Conservation (phyloP, 139 green algal species). For the Auxenochlorella protothecoides region DNA sequence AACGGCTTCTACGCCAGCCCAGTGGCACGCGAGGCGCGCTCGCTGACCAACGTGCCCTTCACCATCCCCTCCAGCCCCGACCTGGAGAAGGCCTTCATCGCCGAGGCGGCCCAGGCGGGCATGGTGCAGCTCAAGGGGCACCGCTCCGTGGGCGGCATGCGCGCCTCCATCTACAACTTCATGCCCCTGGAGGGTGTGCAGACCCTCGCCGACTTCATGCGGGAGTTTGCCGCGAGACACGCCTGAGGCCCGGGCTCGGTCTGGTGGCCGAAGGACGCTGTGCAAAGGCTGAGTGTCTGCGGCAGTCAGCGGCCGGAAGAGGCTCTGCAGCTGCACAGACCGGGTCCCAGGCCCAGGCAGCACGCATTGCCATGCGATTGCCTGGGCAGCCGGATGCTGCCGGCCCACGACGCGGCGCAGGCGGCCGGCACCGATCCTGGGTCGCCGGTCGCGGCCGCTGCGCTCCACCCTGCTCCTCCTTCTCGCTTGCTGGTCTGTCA, state of each 20-base stretch:
- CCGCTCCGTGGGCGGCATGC: conserved; percentile 94
- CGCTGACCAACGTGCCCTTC: conserved; percentile 98
- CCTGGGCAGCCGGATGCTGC: no score
- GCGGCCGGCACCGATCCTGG: no score
- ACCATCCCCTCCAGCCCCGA: conserved; percentile 81
- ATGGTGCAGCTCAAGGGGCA: conserved; percentile 92
- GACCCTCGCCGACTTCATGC: conserved; percentile 85
- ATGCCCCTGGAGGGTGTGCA: conserved; percentile 90
- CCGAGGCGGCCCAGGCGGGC: conserved; percentile 39
- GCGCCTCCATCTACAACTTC: conserved; percentile 98
- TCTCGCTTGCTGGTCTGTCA: no score
- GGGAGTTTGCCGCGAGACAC: conserved; percentile 60
- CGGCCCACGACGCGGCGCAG: no score
- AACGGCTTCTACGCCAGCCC: conserved; percentile 87
- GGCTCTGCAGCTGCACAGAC: no score
- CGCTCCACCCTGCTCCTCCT: no score
- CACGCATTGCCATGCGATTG: no score
- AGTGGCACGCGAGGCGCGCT: conserved; percentile 58
- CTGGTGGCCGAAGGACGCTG: no score
- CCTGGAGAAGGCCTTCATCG: conserved; percentile 75
- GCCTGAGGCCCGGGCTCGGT: conserved; percentile 8
- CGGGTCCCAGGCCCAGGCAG: no score
- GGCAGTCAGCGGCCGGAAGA: no score
- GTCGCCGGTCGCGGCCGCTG: no score
- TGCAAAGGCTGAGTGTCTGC: no score